Evolutionary conservation across 768 basidiomycete species (phyloP), one percentile per base, ranked within the genome.

Genomic region (Russula brevipes): DNA sequence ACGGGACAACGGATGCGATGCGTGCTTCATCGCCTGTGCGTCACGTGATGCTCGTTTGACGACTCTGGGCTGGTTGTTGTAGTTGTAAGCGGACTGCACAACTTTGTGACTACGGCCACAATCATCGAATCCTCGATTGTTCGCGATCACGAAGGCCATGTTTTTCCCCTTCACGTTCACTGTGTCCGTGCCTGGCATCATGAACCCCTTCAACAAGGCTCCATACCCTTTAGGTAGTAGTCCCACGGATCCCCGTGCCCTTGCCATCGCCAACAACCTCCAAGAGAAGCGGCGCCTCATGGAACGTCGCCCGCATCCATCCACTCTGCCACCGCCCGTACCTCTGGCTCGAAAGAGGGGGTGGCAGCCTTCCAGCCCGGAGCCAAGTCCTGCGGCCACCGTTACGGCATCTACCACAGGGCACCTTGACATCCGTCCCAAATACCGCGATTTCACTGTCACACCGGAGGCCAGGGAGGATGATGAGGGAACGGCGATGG

Each of bases 101-200:
- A 42, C 41, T 14, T 4, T 11, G 16, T 16, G 38, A 39, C 38
- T 11, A 39, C 12, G 24, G 41, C 41, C 41, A 42, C 41, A 16
- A 42, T 16, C 12, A 2, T 42, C 11, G 38, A 39, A 39, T 24
- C 33, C 24, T 5, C 17, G 2, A 35, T 16, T 16, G 24, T 57
- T 17, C 8, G 47, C 56, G 39, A 24, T 24, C 24, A 24, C 24
- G 24, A 24, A 59, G 47, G 12, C 44, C 49, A 81, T 83, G 80
- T 72, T 77, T 4, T 89, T 89, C 69, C 82, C 87, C 12, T 91
- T 91, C 71, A 88, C 87, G 55, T 91, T 91, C 77, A 82, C 73
- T 16, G 78, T 89, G 63, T 72, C 79, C 41, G 82, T 87, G 12
- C 85, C 88, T 5, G 87, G 86, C 6, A 70, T 88, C 57, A 72